Evolutionary conservation across 441 rosid genomes (phyloP).

Genomic region (Arabidopsis lyrata): DNA sequence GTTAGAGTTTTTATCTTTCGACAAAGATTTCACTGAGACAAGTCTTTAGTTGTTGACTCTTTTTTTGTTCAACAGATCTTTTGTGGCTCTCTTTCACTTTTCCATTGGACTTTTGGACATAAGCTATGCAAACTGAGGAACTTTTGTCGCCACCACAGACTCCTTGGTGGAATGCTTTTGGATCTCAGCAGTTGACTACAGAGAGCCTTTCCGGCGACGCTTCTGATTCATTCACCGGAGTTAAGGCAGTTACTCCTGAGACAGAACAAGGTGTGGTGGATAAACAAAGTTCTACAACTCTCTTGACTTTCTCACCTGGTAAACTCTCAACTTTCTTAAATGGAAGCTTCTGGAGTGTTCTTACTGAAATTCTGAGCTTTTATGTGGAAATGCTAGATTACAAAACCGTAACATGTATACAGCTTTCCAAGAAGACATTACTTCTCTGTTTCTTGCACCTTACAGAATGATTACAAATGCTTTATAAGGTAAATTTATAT

Average conservation of each 20-base stretch:
- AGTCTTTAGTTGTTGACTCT: constrained; percentile 23
- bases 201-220: constrained; percentile 45
- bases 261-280: constrained; percentile 48
- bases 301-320: constrained; percentile 68
- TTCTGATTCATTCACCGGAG: constrained; percentile 50
- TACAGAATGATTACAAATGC: not conserved
- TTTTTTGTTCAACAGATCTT: constrained; percentile 47
- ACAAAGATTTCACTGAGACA: constrained; percentile 27
- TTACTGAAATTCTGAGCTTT: not conserved
- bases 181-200: constrained; percentile 54
- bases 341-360: not conserved
- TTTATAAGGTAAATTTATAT: not conserved
- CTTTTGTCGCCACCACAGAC: constrained; percentile 53
- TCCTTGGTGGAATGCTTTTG: constrained; percentile 72
- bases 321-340: constrained; percentile 28
- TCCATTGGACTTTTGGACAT: constrained; percentile 46
- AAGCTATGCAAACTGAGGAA: constrained; percentile 80
- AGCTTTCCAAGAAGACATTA: constrained; percentile 12
- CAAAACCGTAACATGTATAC: not conserved
- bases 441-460: constrained; percentile 19
- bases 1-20: not conserved
- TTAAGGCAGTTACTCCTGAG: constrained; percentile 42
- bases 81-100: constrained; percentile 8
- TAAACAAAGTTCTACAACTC: constrained; percentile 54
- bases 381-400: not conserved